Percentiles rank a stretch among this genome's conserved stretches.
phyloP scores from a whole-genome alignment of 2,329 filamentous ascomycete genomes.

The Colletotrichum cuscutae region DNA sequence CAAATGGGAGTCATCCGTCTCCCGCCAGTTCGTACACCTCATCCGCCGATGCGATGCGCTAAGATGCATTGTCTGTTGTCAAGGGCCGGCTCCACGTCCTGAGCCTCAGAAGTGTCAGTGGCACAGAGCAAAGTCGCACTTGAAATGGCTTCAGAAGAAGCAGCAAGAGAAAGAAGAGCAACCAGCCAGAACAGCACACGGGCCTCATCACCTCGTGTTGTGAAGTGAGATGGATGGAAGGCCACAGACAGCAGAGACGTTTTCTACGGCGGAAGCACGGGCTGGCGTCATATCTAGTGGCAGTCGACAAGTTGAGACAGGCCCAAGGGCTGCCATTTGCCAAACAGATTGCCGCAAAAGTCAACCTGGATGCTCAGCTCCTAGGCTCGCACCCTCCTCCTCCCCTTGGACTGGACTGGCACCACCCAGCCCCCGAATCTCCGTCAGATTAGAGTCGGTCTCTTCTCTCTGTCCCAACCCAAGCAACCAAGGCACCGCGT shows the following conservation, averaged over 20 bases:
- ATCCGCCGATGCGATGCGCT: slow-evolving; percentile 3
- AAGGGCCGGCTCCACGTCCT: slow-evolving; percentile 1
- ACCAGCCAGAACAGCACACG: slow-evolving; percentile 8
- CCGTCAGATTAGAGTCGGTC: slow-evolving; percentile 9
- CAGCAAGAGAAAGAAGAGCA: background rate
- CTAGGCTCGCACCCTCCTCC: slow-evolving; percentile 6
- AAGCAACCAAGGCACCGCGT: slow-evolving; percentile 4
- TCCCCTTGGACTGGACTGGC: too few relatives aligned
- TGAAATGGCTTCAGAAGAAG: background rate
- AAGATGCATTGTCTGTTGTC: slow-evolving; percentile 19
- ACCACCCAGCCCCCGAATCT: background rate
- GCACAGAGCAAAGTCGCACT: slow-evolving; percentile 9
- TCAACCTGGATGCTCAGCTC: background rate
- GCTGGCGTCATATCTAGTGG: slow-evolving; percentile 31
- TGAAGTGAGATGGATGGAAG: slow-evolving; percentile 15
- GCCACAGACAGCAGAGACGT: slow-evolving; percentile 20
- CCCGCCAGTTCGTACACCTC: slow-evolving; percentile 27
- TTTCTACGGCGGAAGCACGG: slow-evolving; percentile 31
- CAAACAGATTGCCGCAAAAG: background rate
- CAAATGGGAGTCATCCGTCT: slow-evolving; percentile 26
- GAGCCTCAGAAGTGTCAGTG: background rate
- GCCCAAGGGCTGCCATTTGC: slow-evolving; percentile 14
- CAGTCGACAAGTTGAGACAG: slow-evolving; percentile 16
- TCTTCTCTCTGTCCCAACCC: background rate
- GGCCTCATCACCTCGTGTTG: slow-evolving; percentile 26